Base-by-base conservation (phyloP, 345 rosid genomes). In the Eucalyptus coolabah region DNA sequence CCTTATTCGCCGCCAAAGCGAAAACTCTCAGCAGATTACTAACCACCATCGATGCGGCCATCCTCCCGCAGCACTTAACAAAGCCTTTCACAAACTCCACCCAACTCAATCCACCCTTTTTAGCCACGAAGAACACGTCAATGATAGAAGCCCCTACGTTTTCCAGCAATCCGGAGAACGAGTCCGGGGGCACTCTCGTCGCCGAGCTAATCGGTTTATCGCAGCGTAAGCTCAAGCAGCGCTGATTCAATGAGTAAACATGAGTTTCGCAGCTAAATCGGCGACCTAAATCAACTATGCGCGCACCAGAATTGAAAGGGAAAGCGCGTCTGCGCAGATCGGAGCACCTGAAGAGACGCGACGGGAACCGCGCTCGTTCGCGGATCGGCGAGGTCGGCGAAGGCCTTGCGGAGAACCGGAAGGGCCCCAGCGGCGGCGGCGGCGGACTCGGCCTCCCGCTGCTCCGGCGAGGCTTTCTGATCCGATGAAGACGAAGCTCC, bases 401-500 rank as follows among this genome's bases (percentile, higher is more conserved):
- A 97, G 4, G 95, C 93, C 50, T 91, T 92, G 67, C 91, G 96
- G 89, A 98, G 97, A 87, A 93, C 50, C 53, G 98, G 95, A 87
- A 95, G 95, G 77, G 97, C 94, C 87, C 98, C 99, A 6, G 93
- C 91, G 44, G 98, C 95, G 91, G 98, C 96, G 9, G 95, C 97
- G 59, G 94, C 90, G 91, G 92, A 91, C 93, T 97, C 99, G 88
- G 92, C 92, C 92, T 96, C 95, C 67, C 94, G 91, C 88, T 93
- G 96, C 86, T 96, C 97, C 44, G 87, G 37, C 86, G 93, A 90
- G 14, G 44, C 91, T 28, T 87, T 88, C 90, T 92, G 93, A 87
- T 93, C 94, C 40, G 92, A 91, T 30, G 99, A 97, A 30, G 98
- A 93, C 8, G 99, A 96, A 28, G 95, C 96, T 91, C 99, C 99